phyloP scores from a whole-genome alignment of 345 rosid species.

The Ceriops tagal region DNA sequence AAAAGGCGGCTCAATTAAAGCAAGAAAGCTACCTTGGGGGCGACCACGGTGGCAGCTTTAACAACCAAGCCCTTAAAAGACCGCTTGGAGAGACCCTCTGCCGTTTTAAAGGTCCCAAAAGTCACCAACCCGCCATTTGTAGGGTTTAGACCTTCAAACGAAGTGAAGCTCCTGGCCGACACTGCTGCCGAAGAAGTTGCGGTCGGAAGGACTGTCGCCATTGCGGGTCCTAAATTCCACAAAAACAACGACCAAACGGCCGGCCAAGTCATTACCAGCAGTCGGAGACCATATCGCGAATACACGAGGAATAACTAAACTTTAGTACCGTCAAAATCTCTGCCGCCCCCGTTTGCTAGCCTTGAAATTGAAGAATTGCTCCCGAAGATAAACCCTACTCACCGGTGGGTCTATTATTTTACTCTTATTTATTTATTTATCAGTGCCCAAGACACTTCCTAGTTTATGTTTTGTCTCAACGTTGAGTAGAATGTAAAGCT shows the following conservation, averaged over 20 bases:
- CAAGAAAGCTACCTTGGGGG: background rate
- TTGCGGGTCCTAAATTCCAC: background rate
- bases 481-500: background rate
- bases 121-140: background rate
- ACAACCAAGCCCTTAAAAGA: background rate
- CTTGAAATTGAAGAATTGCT: background rate
- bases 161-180: background rate
- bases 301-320: no score
- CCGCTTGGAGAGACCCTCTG: background rate
- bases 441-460: slow-evolving; percentile 12
- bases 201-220: background rate
- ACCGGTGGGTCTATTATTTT: background rate
- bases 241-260: no score
- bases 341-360: background rate
- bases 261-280: no score
- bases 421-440: no score
- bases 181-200: background rate
- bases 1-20: background rate
- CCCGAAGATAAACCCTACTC: background rate
- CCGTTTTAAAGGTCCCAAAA: background rate
- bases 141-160: background rate
- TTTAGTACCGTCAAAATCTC: no score
- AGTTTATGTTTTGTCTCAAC: background rate
- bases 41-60: background rate
- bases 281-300: no score